A percentile compares a stretch with the other conserved stretches of the same genome.
phyloP scores from a whole-genome alignment of 129 eudicot genomes.

The Centella asiatica region DNA sequence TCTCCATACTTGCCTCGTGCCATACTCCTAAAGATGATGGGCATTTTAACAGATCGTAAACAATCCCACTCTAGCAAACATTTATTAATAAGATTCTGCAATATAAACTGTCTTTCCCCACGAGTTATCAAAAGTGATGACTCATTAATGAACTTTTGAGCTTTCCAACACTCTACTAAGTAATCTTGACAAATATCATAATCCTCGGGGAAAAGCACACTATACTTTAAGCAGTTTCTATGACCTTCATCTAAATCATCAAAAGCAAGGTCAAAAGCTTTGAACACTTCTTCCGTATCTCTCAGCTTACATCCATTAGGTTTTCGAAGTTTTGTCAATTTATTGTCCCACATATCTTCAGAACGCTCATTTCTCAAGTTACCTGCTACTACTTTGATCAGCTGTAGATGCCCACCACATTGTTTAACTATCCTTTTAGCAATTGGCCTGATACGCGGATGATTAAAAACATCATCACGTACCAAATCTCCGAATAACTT shows the following conservation, averaged over 20 bases:
- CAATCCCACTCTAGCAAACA: neutral
- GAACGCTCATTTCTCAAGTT: neutral
- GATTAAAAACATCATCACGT: neutral
- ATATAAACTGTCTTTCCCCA: neutral
- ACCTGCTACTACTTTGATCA: slow-evolving; percentile 18
- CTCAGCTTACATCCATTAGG: neutral
- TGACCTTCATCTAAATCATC: neutral
- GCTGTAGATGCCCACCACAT: slow-evolving; percentile 19
- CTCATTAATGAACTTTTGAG: neutral
- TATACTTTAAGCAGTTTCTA: slow-evolving; percentile 2
- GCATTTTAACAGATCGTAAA: neutral
- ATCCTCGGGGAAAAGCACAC: slow-evolving; percentile 4
- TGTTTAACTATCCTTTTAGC: slow-evolving; percentile 16
- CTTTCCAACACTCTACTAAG: slow-evolving; percentile 14
- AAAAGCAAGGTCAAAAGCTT: slow-evolving; percentile 8
- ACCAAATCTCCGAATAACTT: neutral
- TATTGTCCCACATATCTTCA: slow-evolving; percentile 1
- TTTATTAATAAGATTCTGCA: neutral
- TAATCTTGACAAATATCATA: slow-evolving; percentile 6
- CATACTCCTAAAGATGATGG: neutral
- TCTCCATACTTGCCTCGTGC: neutral
- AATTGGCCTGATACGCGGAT: slow-evolving; percentile 2
- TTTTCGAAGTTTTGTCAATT: neutral
- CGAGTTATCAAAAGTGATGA: neutral
- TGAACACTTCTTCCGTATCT: slow-evolving; percentile 1